Evolutionary conservation across 768 basidiomycete genomes (phyloP), one percentile per base, ranked within the genome.

Genomic region (Austroboletus festivus): DNA sequence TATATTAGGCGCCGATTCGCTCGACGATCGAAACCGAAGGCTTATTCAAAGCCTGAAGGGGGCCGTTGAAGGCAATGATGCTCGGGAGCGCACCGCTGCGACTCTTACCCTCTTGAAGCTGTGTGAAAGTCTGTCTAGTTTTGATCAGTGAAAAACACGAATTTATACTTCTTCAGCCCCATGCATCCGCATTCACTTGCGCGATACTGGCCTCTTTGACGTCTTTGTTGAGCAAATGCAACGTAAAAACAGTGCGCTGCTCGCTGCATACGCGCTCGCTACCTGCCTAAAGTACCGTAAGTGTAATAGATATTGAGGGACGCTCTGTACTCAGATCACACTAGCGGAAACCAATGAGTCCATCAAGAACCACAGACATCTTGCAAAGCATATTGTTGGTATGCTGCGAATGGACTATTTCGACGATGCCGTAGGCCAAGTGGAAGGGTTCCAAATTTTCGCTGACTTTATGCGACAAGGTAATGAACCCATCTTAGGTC

Each of bases 71-170:
- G 40, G 23, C 0, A 39, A 45, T 4, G 44, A 45, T 24, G 20
- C 38, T n/a, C 48, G 42, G 19, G 62, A 52, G n/a, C 62, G 61
- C 16, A 64, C 53, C 4, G 53, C 56, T 21, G 52, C 59, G 10
- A 64, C 61, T 5, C 38, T 62, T 46, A 56, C 62, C 0, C 19
- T 63, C 24, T 4, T 64, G 33, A 58, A 53, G 15, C 44, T 63
- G 18, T 56, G 52, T 42, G 52, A 61, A 20, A 53, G 61, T 64
- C 13, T 21, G 52, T 34, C 1, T n/a, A 16, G 4, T 18, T 31
- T 35, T 4, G 8, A 34, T 6, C 4, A 15, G 11, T 10, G 0
- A 7, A 5, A 30, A 21, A 34, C 12, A 6, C 1, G n/a, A 16
- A 10, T 42, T 55, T 2, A 61, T 15, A 5, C 21, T 40, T 31